phyloP scores from a whole-genome alignment of 2,329 filamentous ascomycete genomes.

The Onygenales sp. region DNA sequence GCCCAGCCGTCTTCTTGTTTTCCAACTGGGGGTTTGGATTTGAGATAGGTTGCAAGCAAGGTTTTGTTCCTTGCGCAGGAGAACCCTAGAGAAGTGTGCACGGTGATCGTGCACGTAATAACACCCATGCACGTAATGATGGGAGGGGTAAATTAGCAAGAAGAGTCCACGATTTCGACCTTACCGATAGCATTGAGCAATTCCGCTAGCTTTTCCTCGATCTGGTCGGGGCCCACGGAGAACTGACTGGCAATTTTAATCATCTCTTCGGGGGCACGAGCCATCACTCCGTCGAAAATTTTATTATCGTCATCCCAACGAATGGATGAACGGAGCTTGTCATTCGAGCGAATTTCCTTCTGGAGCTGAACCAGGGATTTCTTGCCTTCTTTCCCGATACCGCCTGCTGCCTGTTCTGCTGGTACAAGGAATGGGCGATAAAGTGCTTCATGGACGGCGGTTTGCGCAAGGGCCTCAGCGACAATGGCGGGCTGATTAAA shows the following conservation, averaged over 20 bases:
- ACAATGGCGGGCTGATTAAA: constrained; percentile 73
- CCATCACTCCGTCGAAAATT: constrained; percentile 59
- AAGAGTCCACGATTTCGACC: constrained; percentile 8
- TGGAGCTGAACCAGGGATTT: constrained; percentile 51
- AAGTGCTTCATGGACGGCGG: constrained; percentile 56
- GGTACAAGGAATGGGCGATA: constrained; percentile 43
- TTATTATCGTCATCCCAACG: constrained; percentile 51
- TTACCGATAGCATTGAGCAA: constrained; percentile 59
- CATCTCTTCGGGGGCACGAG: constrained; percentile 55
- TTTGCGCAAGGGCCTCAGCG: constrained; percentile 69
- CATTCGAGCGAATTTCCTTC: constrained; percentile 47
- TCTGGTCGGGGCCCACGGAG: constrained; percentile 44
- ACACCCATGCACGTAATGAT: no score
- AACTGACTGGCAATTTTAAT: constrained; percentile 52
- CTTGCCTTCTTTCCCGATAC: constrained; percentile 19
- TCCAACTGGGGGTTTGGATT: no score
- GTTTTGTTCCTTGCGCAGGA: background rate
- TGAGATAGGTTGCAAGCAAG: no score
- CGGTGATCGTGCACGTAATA: no score
- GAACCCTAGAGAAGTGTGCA: background rate
- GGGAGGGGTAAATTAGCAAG: no score
- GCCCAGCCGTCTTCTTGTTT: no score
- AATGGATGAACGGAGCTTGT: constrained; percentile 47
- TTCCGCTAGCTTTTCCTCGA: constrained; percentile 50
- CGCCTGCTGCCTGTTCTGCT: constrained; percentile 25